phyloP scores from a whole-genome alignment of 768 basidiomycete genomes.

The Panus rudis region DNA sequence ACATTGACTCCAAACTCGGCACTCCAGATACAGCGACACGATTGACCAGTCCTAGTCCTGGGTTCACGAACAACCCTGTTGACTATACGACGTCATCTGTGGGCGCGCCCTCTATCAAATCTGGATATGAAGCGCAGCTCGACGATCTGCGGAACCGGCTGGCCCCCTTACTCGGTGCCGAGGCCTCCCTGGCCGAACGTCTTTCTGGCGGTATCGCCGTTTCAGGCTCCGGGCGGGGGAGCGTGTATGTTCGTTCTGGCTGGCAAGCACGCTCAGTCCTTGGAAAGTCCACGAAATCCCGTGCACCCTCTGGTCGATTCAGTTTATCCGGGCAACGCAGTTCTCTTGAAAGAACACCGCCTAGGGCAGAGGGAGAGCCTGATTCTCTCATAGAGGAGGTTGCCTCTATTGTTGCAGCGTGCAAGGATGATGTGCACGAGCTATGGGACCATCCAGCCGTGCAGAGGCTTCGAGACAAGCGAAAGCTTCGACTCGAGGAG shows the following conservation, averaged over 20 bases:
- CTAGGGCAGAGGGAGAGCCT: constrained; percentile 30
- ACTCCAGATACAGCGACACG: too few relatives aligned
- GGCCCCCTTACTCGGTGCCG: constrained; percentile 51
- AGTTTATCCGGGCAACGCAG: constrained; percentile 19
- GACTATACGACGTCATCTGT: background rate
- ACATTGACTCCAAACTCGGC: constrained; percentile 2
- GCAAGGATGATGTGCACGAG: constrained; percentile 57
- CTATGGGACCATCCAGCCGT: constrained; percentile 74
- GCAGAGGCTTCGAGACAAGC: constrained; percentile 55
- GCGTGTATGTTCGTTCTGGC: constrained; percentile 70
- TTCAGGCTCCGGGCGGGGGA: constrained; percentile 64
- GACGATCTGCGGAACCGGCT: constrained; percentile 47
- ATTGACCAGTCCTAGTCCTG: background rate
- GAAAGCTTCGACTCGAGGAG: constrained; percentile 74
- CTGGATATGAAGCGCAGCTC: constrained; percentile 17
- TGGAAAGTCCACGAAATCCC: constrained; percentile 27
- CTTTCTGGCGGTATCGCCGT: constrained; percentile 69
- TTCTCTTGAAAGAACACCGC: constrained; percentile 23
- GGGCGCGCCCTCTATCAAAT: constrained; percentile 6
- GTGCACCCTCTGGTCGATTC: constrained; percentile 26
- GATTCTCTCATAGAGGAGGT: constrained; percentile 58
- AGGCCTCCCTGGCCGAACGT: constrained; percentile 58
- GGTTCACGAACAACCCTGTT: background rate
- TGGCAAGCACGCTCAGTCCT: constrained; percentile 69
- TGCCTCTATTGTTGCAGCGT: constrained; percentile 49